A percentile compares a stretch with the other conserved stretches of the same genome.
Conservation (phyloP, 768 basidiomycete genomes). For the Panus rudis region DNA sequence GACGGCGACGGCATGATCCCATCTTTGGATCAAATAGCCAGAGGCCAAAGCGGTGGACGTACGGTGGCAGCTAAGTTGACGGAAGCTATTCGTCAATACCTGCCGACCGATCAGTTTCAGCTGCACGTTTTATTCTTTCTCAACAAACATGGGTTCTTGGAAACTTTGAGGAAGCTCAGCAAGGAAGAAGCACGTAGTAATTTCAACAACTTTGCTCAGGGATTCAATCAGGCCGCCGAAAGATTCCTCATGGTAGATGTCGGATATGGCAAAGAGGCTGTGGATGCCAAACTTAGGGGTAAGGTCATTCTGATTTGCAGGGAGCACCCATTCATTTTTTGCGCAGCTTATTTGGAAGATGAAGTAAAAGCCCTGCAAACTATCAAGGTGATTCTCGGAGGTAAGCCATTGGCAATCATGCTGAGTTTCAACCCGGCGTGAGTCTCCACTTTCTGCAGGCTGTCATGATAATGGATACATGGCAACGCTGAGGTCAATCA, state of each 20-base stretch:
- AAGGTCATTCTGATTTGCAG: conserved; percentile 3
- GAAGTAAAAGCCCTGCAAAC: conserved; percentile 52
- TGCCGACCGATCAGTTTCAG: conserved; percentile 29
- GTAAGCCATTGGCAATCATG: background rate
- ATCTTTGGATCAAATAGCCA: conserved; percentile 40
- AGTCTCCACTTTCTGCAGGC: conserved; percentile 30
- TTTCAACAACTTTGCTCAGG: conserved; percentile 60
- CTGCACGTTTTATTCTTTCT: conserved; percentile 58
- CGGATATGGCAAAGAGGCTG: conserved; percentile 65
- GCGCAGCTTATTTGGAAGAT: conserved; percentile 32
- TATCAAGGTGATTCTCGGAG: conserved; percentile 36
- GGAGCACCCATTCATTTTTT: background rate
- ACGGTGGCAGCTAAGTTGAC: conserved; percentile 44
- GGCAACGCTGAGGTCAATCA: conserved; percentile 51
- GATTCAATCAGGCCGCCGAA: conserved; percentile 64
- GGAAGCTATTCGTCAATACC: conserved; percentile 21
- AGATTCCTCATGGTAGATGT: conserved; percentile 67
- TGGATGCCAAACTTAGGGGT: conserved; percentile 75
- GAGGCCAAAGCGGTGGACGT: conserved; percentile 53
- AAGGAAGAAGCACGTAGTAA: conserved; percentile 29
- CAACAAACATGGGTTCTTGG: conserved; percentile 53
- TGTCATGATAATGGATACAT: conserved; percentile 73
- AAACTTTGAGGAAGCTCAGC: conserved; percentile 35
- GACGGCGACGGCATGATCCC: conserved; percentile 66
- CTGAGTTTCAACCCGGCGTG: background rate